A percentile compares a stretch with the other conserved stretches of the same genome.
phyloP scores from a whole-genome alignment of 257 asterid genomes.

The Ehretia macrophylla region DNA sequence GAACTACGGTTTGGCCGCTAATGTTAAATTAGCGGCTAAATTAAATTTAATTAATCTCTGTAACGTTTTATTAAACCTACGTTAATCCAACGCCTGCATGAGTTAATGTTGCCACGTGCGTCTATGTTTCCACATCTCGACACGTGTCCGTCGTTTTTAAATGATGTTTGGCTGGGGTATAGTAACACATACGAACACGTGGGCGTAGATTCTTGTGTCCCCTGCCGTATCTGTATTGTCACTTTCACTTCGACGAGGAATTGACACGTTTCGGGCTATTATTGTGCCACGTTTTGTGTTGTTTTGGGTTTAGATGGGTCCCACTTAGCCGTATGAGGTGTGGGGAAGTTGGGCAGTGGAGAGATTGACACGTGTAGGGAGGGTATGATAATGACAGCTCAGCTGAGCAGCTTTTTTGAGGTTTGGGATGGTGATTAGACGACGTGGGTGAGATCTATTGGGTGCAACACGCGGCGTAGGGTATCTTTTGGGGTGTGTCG shows the following conservation, averaged over 20 bases:
- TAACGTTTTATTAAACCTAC: slow-evolving; percentile 5
- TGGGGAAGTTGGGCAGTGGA: background rate
- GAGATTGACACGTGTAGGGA: background rate
- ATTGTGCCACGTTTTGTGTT: background rate
- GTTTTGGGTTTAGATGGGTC: background rate
- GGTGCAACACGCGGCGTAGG: slow-evolving; percentile 5
- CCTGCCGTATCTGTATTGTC: slow-evolving; percentile 29
- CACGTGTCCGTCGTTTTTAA: slow-evolving; percentile 22
- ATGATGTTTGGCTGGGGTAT: slow-evolving; percentile 11
- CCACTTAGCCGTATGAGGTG: background rate
- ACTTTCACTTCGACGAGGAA: slow-evolving; percentile 1
- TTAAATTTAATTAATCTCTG: slow-evolving; percentile 10
- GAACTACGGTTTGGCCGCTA: slow-evolving; percentile 34
- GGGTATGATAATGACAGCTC: background rate
- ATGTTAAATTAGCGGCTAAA: slow-evolving; percentile 23
- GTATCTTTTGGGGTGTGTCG: too few relatives aligned
- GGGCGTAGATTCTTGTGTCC: slow-evolving; percentile 19
- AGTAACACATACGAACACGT: slow-evolving; percentile 25
- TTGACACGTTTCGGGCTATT: slow-evolving; percentile 19
- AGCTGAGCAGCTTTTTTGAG: background rate
- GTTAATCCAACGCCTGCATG: slow-evolving; percentile 23
- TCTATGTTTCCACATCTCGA: background rate
- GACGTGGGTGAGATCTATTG: slow-evolving; percentile 11
- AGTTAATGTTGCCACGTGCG: slow-evolving; percentile 24
- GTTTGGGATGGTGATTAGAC: background rate